These are phyloP conservation scores for Amanita jacksonii DNA, from an alignment of 768 basidiomycete genomes.

Conservation along the genomic window DNA sequence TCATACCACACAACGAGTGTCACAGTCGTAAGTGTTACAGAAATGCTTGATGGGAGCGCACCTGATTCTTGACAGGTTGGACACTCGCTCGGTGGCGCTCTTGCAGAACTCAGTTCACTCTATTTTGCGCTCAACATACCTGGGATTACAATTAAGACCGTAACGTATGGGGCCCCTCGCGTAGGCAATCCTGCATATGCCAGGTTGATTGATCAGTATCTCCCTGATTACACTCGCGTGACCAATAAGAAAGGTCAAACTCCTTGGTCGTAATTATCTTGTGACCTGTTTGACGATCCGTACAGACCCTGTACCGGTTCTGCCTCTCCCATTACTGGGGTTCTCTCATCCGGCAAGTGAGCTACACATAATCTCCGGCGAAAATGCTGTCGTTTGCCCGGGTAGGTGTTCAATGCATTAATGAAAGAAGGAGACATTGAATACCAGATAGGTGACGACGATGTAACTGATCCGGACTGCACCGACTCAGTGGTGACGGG, in stretches of 20 bases:
- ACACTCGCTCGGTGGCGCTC: constrained; percentile 45
- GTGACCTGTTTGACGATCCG: not conserved
- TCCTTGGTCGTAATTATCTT: not conserved
- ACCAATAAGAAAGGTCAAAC: constrained; percentile 28
- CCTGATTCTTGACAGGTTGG: constrained; percentile 24
- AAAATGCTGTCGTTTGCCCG: constrained; percentile 26
- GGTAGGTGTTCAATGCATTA: constrained; percentile 15
- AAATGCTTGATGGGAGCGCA: constrained; percentile 5
- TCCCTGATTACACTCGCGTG: constrained; percentile 29
- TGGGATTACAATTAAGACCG: constrained; percentile 26
- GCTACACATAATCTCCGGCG: constrained; percentile 37
- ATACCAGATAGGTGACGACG: constrained; percentile 35
- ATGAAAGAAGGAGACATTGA: not conserved
- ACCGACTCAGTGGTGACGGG: constrained; percentile 45
- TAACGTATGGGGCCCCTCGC: constrained; percentile 42
- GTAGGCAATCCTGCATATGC: constrained; percentile 44
- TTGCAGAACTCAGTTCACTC: constrained; percentile 41
- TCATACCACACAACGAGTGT: constrained; percentile 28
- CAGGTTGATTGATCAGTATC: constrained; percentile 26
- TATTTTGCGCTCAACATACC: constrained; percentile 40
- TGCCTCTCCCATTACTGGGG: constrained; percentile 41
- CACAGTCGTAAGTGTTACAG: constrained; percentile 24
- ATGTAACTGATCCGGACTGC: constrained; percentile 44
- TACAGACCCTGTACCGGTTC: constrained; percentile 42
- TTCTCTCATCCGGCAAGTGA: constrained; percentile 47